Evolutionary conservation across 139 green algal genomes (phyloP).

Genomic region (Picochlorum sp.): DNA sequence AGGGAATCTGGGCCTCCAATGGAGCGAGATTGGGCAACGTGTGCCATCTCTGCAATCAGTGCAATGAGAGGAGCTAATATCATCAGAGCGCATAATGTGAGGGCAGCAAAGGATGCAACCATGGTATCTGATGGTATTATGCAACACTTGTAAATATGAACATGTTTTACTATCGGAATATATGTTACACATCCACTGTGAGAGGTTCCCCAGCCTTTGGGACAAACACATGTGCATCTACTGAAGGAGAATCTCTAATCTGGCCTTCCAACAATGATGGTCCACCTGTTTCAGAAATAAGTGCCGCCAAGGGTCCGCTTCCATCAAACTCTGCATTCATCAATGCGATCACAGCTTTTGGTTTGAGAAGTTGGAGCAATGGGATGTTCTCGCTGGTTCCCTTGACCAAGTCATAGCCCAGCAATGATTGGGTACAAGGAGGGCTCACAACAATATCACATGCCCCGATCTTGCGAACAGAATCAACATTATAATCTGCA

Average conservation of each 20-base stretch:
- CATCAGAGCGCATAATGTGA: constrained; percentile 76
- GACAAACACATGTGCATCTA: background rate
- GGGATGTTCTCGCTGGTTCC: constrained; percentile 42
- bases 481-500: constrained; percentile 42
- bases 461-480: constrained; percentile 16
- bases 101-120: constrained; percentile 43
- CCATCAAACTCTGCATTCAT: constrained; percentile 55
- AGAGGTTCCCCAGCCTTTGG: too few species aligned
- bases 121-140: constrained; percentile 55
- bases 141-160: background rate
- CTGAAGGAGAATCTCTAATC: background rate
- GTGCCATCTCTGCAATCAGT: constrained; percentile 33
- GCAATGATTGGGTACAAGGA: constrained; percentile 31
- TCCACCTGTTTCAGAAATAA: constrained; percentile 16
- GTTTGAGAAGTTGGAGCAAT: constrained; percentile 41
- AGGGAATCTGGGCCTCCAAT: constrained; percentile 4
- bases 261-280: constrained; percentile 3
- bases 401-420: constrained; percentile 49
- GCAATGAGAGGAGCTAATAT: constrained; percentile 58
- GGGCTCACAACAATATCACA: constrained; percentile 61
- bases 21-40: constrained; percentile 46
- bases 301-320: constrained; percentile 13
- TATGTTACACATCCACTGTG: background rate
- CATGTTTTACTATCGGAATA: background rate
- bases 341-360: constrained; percentile 43